A percentile compares a stretch with the other conserved stretches of the same genome.
Evolutionary conservation across 2,329 filamentous ascomycete genomes (phyloP).

Genomic region (Pseudogymnoascus sp.): DNA sequence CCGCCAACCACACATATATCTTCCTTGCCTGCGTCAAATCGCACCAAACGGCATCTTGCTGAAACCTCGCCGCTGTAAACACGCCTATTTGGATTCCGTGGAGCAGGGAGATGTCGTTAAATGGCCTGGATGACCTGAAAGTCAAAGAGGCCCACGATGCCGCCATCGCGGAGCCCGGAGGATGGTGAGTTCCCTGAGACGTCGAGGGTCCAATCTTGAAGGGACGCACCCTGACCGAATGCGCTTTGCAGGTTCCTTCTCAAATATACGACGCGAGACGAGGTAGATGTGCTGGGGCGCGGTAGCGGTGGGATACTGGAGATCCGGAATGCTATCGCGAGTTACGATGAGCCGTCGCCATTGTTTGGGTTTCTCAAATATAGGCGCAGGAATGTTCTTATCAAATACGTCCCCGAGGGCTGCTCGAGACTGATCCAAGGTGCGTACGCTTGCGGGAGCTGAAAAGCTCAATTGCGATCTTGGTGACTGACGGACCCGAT

Average conservation of each 20-base stretch:
- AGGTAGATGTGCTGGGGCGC: conserved; percentile 67
- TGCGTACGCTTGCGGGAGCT: conserved; percentile 35
- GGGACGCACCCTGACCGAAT: conserved; percentile 16
- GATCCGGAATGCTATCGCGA: conserved; percentile 66
- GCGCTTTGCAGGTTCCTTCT: conserved; percentile 70
- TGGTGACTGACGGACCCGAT: conserved; percentile 16
- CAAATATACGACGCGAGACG: conserved; percentile 83
- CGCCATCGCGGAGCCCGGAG: conserved; percentile 73
- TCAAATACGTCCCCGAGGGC: conserved; percentile 87
- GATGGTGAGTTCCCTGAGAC: conserved; percentile 57
- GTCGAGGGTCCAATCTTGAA: conserved; percentile 11
- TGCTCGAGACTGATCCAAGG: conserved; percentile 90
- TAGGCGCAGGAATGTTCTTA: conserved; percentile 76
- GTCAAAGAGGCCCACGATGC: conserved; percentile 79
- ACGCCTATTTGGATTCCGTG: conserved; percentile 9
- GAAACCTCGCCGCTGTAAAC: conserved; percentile 10
- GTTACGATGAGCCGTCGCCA: conserved; percentile 77
- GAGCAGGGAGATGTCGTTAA: conserved; percentile 69
- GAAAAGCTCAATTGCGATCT: conserved; percentile 9
- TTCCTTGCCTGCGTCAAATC: not conserved
- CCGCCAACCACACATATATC: conserved; percentile 8
- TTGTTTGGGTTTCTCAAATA: conserved; percentile 90
- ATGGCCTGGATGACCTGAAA: conserved; percentile 76
- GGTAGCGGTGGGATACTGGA: conserved; percentile 80
- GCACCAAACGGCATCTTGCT: conserved; percentile 7